Evolutionary conservation across 306 rosid species (phyloP).

Genomic region (Pachyrhizus erosus): DNA sequence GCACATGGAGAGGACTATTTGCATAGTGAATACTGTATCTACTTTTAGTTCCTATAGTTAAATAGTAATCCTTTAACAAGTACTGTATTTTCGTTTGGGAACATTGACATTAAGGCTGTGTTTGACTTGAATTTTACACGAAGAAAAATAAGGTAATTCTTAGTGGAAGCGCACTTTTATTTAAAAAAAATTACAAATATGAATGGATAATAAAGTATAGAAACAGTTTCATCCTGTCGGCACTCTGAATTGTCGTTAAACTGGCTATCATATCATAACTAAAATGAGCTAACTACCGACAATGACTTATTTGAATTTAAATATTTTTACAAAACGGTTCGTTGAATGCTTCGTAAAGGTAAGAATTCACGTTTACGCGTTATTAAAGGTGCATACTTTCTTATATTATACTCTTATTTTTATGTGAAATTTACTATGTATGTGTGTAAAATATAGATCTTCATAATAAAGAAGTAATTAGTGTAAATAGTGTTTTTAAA

Average conservation of each 20-base stretch:
- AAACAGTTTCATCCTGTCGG: constrained; percentile 45
- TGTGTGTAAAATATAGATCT: neutral
- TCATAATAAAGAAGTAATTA: neutral
- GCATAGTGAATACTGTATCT: constrained; percentile 19
- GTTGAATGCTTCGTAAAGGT: constrained; percentile 9
- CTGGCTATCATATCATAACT: neutral
- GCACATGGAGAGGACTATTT: constrained; percentile 38
- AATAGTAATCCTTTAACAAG: no score
- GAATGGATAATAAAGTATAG: neutral
- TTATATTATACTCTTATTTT: neutral
- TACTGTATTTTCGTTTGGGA: neutral
- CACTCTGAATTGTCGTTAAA: constrained; percentile 41
- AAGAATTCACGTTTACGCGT: constrained; percentile 5
- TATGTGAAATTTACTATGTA: neutral
- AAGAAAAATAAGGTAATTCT: neutral
- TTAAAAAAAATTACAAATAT: neutral
- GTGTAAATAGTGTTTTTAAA: neutral
- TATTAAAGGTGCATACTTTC: neutral
- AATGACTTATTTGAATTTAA: constrained; percentile 5
- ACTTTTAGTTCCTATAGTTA: neutral
- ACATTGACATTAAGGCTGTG: neutral
- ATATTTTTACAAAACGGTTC: neutral
- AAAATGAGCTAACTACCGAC: constrained; percentile 38
- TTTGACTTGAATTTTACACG: constrained; percentile 8
- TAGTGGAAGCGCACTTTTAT: neutral